Evolutionary conservation across 257 asterid species (phyloP).

Genomic region (Plantago ovata): DNA sequence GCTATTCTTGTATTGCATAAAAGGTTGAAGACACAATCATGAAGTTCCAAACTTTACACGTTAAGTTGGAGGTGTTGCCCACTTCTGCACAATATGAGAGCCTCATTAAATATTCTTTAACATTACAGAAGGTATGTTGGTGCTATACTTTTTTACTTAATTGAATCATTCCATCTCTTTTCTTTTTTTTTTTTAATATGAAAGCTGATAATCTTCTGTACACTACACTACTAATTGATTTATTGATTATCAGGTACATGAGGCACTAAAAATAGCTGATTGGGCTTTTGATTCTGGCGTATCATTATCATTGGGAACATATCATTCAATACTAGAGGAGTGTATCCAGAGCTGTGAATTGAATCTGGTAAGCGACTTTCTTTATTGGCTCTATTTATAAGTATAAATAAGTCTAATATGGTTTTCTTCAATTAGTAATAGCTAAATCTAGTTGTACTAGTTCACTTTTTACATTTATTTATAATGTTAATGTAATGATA

Average conservation of each 20-base stretch:
- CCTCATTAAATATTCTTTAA: slow-evolving; percentile 55
- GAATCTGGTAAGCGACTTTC: slow-evolving; percentile 57
- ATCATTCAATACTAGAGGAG: slow-evolving; percentile 60
- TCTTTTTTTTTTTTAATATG: slow-evolving; percentile 9
- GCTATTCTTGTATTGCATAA: slow-evolving; percentile 20
- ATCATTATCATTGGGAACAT: slow-evolving; percentile 40
- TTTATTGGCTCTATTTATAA: slow-evolving; percentile 16
- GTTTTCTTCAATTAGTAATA: no score
- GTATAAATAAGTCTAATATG: background rate
- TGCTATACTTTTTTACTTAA: slow-evolving; percentile 15
- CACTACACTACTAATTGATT: background rate
- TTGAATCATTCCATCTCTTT: slow-evolving; percentile 8
- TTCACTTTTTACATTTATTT: no score
- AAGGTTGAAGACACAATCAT: slow-evolving; percentile 66
- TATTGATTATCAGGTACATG: slow-evolving; percentile 51
- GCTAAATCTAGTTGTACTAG: no score
- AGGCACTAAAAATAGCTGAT: slow-evolving; percentile 62
- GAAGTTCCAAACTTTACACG: slow-evolving; percentile 49
- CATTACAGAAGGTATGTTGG: slow-evolving; percentile 54
- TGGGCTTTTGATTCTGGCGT: slow-evolving; percentile 49
- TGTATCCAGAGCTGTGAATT: slow-evolving; percentile 69
- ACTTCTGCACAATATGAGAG: slow-evolving; percentile 52
- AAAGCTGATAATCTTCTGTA: background rate
- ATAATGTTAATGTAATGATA: no score
- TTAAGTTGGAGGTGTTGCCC: slow-evolving; percentile 57